These are phyloP conservation scores for Viola odorata DNA, from an alignment of 345 rosid genomes.

Conservation along the genomic window DNA sequence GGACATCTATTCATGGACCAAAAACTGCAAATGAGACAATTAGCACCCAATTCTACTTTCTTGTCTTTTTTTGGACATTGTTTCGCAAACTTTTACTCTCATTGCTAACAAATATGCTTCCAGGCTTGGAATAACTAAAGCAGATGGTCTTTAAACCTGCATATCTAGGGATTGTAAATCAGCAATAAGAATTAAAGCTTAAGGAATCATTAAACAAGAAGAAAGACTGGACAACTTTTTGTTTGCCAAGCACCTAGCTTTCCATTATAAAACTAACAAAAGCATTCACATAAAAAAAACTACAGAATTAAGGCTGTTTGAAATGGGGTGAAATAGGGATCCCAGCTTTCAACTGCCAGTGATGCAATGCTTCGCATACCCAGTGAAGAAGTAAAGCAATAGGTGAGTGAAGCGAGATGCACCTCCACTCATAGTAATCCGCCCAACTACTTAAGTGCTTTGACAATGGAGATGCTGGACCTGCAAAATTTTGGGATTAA, in stretches of 20 bases:
- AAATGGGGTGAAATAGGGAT: too few relatives aligned
- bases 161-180: not conserved
- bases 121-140: slow-evolving; percentile 1
- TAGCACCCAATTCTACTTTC: too few relatives aligned
- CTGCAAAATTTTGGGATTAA: slow-evolving; percentile 33
- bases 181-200: not conserved
- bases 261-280: too few relatives aligned
- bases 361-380: slow-evolving; percentile 37
- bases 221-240: too few relatives aligned
- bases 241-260: too few relatives aligned
- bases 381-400: slow-evolving; percentile 86
- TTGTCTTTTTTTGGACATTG: not conserved
- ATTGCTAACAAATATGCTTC: not conserved
- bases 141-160: not conserved
- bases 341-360: not conserved
- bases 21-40: too few relatives aligned
- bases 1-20: not conserved
- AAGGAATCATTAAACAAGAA: not conserved
- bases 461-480: slow-evolving; percentile 38
- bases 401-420: slow-evolving; percentile 72
- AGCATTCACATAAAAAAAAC: too few relatives aligned
- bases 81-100: not conserved
- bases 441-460: slow-evolving; percentile 44
- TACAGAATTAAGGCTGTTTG: too few relatives aligned
- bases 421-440: slow-evolving; percentile 77